Conservation (phyloP, 2,329 filamentous ascomycete genomes). For the Aspergillus ochraceus region DNA sequence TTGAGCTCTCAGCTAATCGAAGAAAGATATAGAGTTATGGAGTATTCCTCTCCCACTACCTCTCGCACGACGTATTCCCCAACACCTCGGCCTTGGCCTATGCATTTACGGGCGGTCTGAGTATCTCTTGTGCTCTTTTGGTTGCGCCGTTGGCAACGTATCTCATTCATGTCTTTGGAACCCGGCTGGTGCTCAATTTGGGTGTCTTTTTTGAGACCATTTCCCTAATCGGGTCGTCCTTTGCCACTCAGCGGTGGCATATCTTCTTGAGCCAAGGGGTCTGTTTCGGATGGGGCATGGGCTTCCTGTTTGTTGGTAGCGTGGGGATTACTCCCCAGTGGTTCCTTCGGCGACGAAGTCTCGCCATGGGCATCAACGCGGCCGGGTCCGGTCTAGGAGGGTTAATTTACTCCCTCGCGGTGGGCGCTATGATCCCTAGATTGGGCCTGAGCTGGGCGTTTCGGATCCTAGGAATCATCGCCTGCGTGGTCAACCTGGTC, state of each 20-base stretch:
- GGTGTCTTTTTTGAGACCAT: conserved; percentile 57
- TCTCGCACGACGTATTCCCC: conserved; percentile 56
- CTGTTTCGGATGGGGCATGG: conserved; percentile 64
- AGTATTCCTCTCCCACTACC: conserved; percentile 62
- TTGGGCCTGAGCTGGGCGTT: conserved; percentile 62
- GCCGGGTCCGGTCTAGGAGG: conserved; percentile 62
- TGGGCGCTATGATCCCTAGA: conserved; percentile 58
- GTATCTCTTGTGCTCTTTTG: conserved; percentile 58
- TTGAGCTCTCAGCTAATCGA: background rate
- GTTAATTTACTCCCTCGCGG: conserved; percentile 58
- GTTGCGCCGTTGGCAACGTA: conserved; percentile 58
- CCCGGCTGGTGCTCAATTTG: conserved; percentile 54
- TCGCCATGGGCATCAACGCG: conserved; percentile 62
- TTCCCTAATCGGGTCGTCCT: conserved; percentile 58
- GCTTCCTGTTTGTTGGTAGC: conserved; percentile 60
- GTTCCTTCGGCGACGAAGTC: conserved; percentile 58
- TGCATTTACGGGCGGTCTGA: conserved; percentile 61
- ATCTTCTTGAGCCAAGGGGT: conserved; percentile 61
- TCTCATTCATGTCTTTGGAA: conserved; percentile 54
- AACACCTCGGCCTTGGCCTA: conserved; percentile 56
- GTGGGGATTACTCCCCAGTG: conserved; percentile 61
- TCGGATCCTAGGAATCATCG: conserved; percentile 58
- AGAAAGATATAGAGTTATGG: conserved; percentile 44
- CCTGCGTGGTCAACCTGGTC: conserved; percentile 53
- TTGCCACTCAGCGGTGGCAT: conserved; percentile 59